Base-by-base conservation (phyloP, 371 early-diverging fungal genomes). In the Mucor indicus region DNA sequence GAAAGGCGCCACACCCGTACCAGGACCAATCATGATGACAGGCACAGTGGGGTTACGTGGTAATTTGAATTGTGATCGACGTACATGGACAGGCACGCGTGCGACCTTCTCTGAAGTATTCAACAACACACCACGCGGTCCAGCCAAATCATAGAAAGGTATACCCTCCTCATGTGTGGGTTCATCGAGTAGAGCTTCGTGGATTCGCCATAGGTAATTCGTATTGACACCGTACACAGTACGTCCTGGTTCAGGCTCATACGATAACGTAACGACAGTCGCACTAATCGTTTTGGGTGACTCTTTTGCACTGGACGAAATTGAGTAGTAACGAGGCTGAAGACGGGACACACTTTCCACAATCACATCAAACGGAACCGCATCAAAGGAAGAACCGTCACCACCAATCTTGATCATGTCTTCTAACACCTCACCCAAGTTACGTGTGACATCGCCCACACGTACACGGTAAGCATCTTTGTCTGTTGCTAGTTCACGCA, bases 1-100 rank as follows among this genome's bases (percentile, higher is more conserved):
- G 90, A 98, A 96, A 13, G 98, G 98, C 10, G 98, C 98, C 19
- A 98, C 92, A 35, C 98, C 98, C 1, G 98, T 98, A 38, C 98
- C 98, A 13, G 98, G 97, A 3, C 98, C 97, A 22, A 98, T 72
- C 95, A 98, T 95, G 36, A 98, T 83, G 31, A 98, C 71, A n/a
- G 97, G 96, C 5, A 84, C 68, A 29, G 75, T 54, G 17, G 82
- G 72, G 58, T 92, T 84, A 12, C 80, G 72, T 13, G 96, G 98
- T 46, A 96, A 70, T 40, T 87, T 82, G 81, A 98, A 98, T 48
- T 81, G 77, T 24, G 90, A 90, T 33, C 86, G 83, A 37, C 93
- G 92, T 38, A 95, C 87, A 60, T 89, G 92, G 23, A 95, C 71
- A 37, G 96, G 95, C 7, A 94, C 57, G 55, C 68, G 60, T 38